These are phyloP conservation scores for Skeletonema potamos DNA, from an alignment of 108 stramenopile genomes.

Conservation along the genomic window DNA sequence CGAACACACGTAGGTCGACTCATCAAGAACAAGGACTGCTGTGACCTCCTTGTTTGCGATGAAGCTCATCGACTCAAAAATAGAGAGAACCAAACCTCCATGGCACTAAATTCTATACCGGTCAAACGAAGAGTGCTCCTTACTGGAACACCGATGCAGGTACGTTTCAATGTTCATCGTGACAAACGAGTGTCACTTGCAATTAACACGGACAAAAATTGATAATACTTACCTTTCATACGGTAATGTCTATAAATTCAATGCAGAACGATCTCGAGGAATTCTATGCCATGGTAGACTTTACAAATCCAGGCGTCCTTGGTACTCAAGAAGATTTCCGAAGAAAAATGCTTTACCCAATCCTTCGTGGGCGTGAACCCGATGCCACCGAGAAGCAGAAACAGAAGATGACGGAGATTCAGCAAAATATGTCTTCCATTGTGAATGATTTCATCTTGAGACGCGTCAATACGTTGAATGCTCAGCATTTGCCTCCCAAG, in stretches of 20 bases:
- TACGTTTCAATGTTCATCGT: neutral
- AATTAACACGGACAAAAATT: neutral
- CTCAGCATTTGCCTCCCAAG: constrained; percentile 97
- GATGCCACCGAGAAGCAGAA: constrained; percentile 91
- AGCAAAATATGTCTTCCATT: constrained; percentile 86
- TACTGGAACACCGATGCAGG: constrained; percentile 91
- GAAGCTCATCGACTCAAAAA: constrained; percentile 99
- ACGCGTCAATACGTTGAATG: constrained; percentile 96
- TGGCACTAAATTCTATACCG: constrained; percentile 83
- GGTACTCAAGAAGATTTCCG: constrained; percentile 90
- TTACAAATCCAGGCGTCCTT: constrained; percentile 91
- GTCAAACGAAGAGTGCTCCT: constrained; percentile 90
- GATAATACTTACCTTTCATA: neutral
- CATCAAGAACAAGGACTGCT: constrained; percentile 74
- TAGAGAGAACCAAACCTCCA: constrained; percentile 91
- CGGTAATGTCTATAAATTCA: neutral
- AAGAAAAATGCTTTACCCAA: constrained; percentile 75
- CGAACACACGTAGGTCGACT: constrained; percentile 86
- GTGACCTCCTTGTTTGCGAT: constrained; percentile 96
- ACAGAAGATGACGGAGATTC: constrained; percentile 77
- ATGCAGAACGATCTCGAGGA: constrained; percentile 95
- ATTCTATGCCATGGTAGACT: constrained; percentile 98
- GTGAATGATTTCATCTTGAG: constrained; percentile 97
- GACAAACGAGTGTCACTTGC: neutral
- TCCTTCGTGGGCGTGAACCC: constrained; percentile 94